Percentiles rank a stretch among this genome's conserved stretches.
Conservation (phyloP, 2,329 filamentous ascomycete genomes). For the Microcyclospora tardicrescens region DNA sequence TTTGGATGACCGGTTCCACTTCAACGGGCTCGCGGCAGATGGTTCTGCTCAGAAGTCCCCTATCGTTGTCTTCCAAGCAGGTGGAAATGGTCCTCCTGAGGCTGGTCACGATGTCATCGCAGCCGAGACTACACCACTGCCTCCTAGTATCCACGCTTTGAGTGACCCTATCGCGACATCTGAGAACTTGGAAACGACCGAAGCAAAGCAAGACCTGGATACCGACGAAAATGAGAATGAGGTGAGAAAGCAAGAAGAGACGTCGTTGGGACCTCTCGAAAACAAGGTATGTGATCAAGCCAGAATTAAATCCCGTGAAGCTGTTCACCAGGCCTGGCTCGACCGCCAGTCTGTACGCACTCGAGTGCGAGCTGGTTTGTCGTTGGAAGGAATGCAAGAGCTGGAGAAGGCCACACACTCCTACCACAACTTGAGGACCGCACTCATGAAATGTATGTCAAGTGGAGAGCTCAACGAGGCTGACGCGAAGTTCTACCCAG, state of each 20-base stretch:
- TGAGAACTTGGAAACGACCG: background rate
- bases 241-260: slow-evolving; percentile 5
- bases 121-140: no score
- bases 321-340: slow-evolving; percentile 10
- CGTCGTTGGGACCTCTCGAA: background rate
- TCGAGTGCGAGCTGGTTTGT: slow-evolving; percentile 5
- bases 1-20: no score
- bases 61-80: no score
- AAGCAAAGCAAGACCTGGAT: background rate
- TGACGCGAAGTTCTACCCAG: slow-evolving; percentile 9
- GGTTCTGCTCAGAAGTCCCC: no score
- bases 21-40: no score
- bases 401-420: slow-evolving; percentile 3
- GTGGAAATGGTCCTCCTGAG: no score
- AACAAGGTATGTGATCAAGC: no score
- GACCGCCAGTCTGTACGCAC: slow-evolving; percentile 8
- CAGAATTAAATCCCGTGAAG: slow-evolving; percentile 3
- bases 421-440: slow-evolving; percentile 9
- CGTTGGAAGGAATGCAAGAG: slow-evolving; percentile 3
- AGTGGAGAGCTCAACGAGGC: slow-evolving; percentile 10
- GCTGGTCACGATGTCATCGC: no score
- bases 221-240: slow-evolving; percentile 1
- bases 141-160: no score
- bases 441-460: slow-evolving; percentile 8
- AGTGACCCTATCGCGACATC: background rate